Percentiles rank a stretch among this genome's conserved stretches.
Conservation (phyloP, 805 yeast species). For the Dipodascopsis uninucleata region DNA sequence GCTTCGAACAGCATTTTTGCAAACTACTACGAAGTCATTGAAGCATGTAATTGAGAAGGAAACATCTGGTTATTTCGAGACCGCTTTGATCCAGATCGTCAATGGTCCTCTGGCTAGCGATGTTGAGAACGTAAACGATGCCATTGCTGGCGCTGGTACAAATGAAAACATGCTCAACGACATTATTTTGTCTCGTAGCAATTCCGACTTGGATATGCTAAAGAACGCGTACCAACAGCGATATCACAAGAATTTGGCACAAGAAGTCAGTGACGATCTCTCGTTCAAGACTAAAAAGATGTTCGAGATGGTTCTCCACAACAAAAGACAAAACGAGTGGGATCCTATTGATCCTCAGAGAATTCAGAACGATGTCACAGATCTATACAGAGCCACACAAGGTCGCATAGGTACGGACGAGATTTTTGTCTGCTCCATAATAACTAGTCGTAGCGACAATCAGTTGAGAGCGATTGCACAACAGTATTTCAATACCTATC, state of each 20-base stretch:
- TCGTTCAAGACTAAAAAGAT: slow-evolving; percentile 27
- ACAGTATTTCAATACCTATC: slow-evolving; percentile 14
- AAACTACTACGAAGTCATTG: slow-evolving; percentile 20
- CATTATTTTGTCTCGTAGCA: slow-evolving; percentile 23
- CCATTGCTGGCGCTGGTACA: slow-evolving; percentile 28
- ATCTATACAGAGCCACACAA: slow-evolving; percentile 23
- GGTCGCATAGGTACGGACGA: slow-evolving; percentile 28
- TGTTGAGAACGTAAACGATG: slow-evolving; percentile 23
- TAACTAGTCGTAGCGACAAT: slow-evolving; percentile 24
- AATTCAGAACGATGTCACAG: slow-evolving; percentile 24
- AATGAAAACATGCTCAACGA: slow-evolving; percentile 28
- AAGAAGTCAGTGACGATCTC: slow-evolving; percentile 25
- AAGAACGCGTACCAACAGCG: slow-evolving; percentile 25
- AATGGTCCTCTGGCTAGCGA: slow-evolving; percentile 28
- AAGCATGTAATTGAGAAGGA: slow-evolving; percentile 24
- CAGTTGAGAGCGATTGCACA: slow-evolving; percentile 23
- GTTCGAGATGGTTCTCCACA: slow-evolving; percentile 25
- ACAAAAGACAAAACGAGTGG: slow-evolving; percentile 20
- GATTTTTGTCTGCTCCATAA: slow-evolving; percentile 25
- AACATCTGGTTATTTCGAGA: slow-evolving; percentile 23
- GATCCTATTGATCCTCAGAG: slow-evolving; percentile 18
- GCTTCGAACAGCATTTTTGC: slow-evolving; percentile 19
- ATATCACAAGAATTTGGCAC: slow-evolving; percentile 17
- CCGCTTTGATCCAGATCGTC: slow-evolving; percentile 22
- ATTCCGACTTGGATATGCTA: slow-evolving; percentile 27